Evolutionary conservation across 2,329 filamentous ascomycete genomes (phyloP).

Genomic region (Sphaerulina populicola): DNA sequence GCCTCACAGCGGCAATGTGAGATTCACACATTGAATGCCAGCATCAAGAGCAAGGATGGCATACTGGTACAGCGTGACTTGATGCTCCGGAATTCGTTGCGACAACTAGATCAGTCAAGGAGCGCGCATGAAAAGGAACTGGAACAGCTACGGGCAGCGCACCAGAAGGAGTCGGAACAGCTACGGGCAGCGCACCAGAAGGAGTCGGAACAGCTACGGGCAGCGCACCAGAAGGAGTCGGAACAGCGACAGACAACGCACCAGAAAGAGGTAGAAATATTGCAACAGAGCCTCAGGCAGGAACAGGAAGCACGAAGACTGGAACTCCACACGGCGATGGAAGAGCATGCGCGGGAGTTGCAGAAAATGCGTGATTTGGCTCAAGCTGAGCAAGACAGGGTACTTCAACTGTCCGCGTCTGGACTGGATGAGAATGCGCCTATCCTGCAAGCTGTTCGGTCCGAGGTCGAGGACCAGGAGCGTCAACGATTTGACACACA

Average conservation of each 20-base stretch:
- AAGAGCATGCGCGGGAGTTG: background rate
- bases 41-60: background rate
- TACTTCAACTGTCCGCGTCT: conserved; percentile 6
- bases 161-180: background rate
- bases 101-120: background rate
- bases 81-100: background rate
- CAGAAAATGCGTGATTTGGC: background rate
- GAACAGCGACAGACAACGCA: background rate
- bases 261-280: background rate
- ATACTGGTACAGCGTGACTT: background rate
- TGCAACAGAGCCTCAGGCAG: background rate
- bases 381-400: background rate
- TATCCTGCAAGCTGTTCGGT: conserved; percentile 4
- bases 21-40: background rate
- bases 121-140: background rate
- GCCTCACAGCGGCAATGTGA: background rate
- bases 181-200: background rate
- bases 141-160: background rate
- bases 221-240: background rate
- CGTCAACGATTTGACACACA: background rate
- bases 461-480: conserved; percentile 4
- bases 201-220: background rate
- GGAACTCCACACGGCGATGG: background rate
- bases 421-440: conserved; percentile 2
- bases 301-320: background rate